Conservation (phyloP, 257 asterid species). For the Forsythia viridissima region DNA sequence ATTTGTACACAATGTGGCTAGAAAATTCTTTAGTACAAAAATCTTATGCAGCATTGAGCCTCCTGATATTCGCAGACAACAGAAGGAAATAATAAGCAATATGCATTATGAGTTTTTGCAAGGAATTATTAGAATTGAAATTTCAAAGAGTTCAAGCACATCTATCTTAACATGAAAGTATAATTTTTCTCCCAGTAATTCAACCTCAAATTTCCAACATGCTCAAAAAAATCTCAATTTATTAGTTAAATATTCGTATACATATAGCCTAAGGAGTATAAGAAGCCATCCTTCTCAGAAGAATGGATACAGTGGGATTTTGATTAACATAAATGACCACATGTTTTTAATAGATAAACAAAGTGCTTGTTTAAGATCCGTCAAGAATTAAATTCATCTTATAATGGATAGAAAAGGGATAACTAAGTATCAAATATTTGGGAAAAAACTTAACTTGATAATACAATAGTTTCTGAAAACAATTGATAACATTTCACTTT, state of each 20-base stretch:
- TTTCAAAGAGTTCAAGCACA: not conserved
- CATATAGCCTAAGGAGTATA: not conserved
- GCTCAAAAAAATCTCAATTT: not conserved
- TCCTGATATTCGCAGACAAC: not conserved
- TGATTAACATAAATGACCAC: not conserved
- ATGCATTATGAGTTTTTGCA: not conserved
- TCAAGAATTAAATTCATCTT: not conserved
- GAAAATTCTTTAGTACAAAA: not conserved
- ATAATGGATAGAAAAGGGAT: not conserved
- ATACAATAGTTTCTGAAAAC: not conserved
- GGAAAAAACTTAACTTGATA: not conserved
- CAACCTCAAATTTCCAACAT: not conserved
- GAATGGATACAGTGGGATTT: not conserved
- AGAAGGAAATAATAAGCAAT: not conserved
- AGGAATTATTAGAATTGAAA: not conserved
- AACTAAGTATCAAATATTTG: not conserved
- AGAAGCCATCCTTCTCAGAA: not conserved
- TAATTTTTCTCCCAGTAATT: not conserved
- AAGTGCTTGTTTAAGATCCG: not conserved
- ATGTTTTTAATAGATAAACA: no score
- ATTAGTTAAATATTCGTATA: not conserved
- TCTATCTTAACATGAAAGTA: not conserved
- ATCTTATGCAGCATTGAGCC: not conserved
- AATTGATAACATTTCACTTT: not conserved
- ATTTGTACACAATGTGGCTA: not conserved